phyloP scores from a whole-genome alignment of 305 asterid genomes.

The Plantago coronopus region DNA sequence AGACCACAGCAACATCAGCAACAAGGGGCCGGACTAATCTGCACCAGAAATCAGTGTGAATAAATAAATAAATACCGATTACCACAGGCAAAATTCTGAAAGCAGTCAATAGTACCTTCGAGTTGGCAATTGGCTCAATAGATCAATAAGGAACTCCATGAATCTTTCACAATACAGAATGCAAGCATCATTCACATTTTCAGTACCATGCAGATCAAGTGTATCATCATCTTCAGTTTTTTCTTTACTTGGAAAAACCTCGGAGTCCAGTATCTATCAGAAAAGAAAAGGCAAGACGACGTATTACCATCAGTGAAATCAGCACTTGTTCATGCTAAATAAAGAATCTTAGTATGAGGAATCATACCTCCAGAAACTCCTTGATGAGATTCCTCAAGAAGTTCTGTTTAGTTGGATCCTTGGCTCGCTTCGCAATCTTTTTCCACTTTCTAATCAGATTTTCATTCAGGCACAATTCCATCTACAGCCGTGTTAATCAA shows the following conservation, averaged over 20 bases:
- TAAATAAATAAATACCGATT: slow-evolving; percentile 8
- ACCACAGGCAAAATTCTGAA: background rate
- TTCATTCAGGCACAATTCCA: slow-evolving; percentile 83
- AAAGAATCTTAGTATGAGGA: slow-evolving; percentile 1
- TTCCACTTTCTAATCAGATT: slow-evolving; percentile 79
- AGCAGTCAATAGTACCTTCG: slow-evolving; percentile 55
- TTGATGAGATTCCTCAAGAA: slow-evolving; percentile 77
- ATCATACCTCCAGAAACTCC: slow-evolving; percentile 78
- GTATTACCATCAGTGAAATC: slow-evolving; percentile 15
- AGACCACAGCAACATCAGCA: slow-evolving; percentile 92
- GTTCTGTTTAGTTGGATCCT: slow-evolving; percentile 55
- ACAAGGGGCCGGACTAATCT: slow-evolving; percentile 88
- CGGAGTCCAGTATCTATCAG: slow-evolving; percentile 77
- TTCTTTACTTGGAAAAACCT: slow-evolving; percentile 48
- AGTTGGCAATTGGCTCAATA: slow-evolving; percentile 95
- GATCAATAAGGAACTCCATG: slow-evolving; percentile 97
- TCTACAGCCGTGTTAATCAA: slow-evolving; percentile 34
- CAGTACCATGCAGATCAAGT: slow-evolving; percentile 34
- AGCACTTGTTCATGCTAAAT: slow-evolving; percentile 10
- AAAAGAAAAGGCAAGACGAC: slow-evolving; percentile 23
- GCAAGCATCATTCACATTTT: slow-evolving; percentile 59
- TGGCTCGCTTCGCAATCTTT: slow-evolving; percentile 67
- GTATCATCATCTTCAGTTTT: slow-evolving; percentile 31
- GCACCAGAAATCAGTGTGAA: slow-evolving; percentile 25
- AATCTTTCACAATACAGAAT: slow-evolving; percentile 89